phyloP scores from a whole-genome alignment of 768 basidiomycete genomes.

The Termitomyces heimii region DNA sequence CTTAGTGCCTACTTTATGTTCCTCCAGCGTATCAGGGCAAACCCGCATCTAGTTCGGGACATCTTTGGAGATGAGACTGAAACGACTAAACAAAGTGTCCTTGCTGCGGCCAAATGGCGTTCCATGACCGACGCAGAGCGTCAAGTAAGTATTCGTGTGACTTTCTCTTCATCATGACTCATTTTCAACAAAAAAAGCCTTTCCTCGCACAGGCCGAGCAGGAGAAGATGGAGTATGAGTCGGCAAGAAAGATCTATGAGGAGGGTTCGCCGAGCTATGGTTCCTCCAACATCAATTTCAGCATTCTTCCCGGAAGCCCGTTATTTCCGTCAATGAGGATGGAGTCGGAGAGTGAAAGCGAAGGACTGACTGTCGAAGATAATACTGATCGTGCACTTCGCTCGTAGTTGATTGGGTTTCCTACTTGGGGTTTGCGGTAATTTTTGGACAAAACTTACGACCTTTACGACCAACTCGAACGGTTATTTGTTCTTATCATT shows the following conservation, averaged over 20 bases:
- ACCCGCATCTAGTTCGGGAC: constrained; percentile 64
- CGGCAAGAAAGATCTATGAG: constrained; percentile 81
- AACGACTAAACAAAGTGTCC: constrained; percentile 90
- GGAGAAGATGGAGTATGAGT: constrained; percentile 92
- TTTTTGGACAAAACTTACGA: constrained; percentile 16
- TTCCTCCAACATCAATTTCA: constrained; percentile 76
- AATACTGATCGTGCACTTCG: constrained; percentile 30
- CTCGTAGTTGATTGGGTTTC: constrained; percentile 18
- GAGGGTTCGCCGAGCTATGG: constrained; percentile 67
- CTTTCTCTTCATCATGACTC: not conserved
- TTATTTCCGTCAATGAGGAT: constrained; percentile 55
- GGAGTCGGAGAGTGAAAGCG: constrained; percentile 68
- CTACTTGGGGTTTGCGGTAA: not conserved
- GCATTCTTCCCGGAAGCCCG: constrained; percentile 68
- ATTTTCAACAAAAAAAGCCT: constrained; percentile 44
- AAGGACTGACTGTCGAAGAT: constrained; percentile 52
- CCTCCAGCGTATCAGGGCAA: constrained; percentile 82
- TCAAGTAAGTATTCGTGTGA: constrained; percentile 49
- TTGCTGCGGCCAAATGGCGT: constrained; percentile 91
- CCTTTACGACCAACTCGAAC: constrained; percentile 17
- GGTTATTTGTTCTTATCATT: not conserved
- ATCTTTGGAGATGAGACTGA: constrained; percentile 90
- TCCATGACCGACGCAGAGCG: constrained; percentile 91
- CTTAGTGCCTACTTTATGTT: constrained; percentile 95
- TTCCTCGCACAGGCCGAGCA: constrained; percentile 92